phyloP scores from a whole-genome alignment of 345 rosid species.

The Populus alba region DNA sequence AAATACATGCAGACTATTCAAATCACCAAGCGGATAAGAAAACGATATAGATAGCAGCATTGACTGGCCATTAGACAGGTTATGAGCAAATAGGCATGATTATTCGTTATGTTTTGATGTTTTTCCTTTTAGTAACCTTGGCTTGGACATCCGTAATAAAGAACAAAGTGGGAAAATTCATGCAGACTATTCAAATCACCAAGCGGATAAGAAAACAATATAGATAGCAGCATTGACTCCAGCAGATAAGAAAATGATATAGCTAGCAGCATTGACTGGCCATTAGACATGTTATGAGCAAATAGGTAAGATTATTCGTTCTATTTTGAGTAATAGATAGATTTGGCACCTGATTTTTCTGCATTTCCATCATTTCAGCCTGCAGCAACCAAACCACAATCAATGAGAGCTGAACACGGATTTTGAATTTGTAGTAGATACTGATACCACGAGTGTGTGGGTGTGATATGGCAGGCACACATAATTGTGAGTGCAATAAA shows the following conservation, averaged over 20 bases:
- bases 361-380: constrained; percentile 69
- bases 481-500: background rate
- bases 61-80: background rate
- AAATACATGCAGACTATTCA: background rate
- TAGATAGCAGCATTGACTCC: background rate
- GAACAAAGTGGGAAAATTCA: background rate
- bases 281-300: background rate
- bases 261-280: background rate
- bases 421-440: constrained; percentile 1
- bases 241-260: background rate
- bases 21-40: too few species aligned
- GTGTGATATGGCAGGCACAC: background rate
- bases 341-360: constrained; percentile 70
- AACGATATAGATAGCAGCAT: background rate
- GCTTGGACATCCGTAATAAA: background rate
- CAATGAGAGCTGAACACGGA: constrained; percentile 6
- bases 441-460: background rate
- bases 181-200: background rate
- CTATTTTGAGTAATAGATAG: background rate
- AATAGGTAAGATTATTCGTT: background rate
- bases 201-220: too few species aligned
- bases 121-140: background rate
- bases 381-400: constrained; percentile 35
- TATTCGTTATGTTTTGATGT: background rate
- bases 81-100: background rate